Evolutionary conservation across 2,329 filamentous ascomycete species (phyloP).

Genomic region (Phyllosticta ampelicida): DNA sequence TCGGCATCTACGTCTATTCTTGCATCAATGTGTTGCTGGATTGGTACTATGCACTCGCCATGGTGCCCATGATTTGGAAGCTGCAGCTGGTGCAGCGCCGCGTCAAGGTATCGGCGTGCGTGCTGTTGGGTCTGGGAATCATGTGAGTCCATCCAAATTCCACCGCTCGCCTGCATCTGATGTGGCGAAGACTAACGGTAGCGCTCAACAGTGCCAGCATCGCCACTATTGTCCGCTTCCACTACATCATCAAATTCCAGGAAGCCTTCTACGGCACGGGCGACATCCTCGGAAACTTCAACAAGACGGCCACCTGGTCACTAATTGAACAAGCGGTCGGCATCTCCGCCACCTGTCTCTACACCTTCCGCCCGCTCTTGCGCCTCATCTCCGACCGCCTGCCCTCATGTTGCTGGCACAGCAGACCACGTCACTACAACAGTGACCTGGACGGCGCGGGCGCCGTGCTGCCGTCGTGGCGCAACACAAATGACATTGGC

Average conservation of each 20-base stretch:
- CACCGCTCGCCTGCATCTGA: not conserved
- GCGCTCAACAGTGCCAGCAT: not conserved
- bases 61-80: conserved; percentile 4
- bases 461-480: not conserved
- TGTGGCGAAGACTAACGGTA: not conserved
- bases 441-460: not conserved
- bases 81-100: not conserved
- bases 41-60: conserved; percentile 8
- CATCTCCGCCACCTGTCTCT: conserved; percentile 3
- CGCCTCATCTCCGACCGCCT: not conserved
- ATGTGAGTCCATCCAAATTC: not conserved
- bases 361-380: not conserved
- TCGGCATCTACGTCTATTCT: conserved; percentile 1
- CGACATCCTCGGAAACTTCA: not conserved
- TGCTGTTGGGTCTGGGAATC: conserved; percentile 2
- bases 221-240: conserved; percentile 1
- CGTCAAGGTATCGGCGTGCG: not conserved
- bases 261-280: not conserved
- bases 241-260: not conserved
- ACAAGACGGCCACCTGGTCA: not conserved
- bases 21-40: conserved; percentile 4
- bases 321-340: conserved; percentile 1
- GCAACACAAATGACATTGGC: not conserved
- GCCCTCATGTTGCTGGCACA: not conserved
- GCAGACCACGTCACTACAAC: not conserved